phyloP scores from a whole-genome alignment of 1,139 yeast species.

The Candida sanyaensis region DNA sequence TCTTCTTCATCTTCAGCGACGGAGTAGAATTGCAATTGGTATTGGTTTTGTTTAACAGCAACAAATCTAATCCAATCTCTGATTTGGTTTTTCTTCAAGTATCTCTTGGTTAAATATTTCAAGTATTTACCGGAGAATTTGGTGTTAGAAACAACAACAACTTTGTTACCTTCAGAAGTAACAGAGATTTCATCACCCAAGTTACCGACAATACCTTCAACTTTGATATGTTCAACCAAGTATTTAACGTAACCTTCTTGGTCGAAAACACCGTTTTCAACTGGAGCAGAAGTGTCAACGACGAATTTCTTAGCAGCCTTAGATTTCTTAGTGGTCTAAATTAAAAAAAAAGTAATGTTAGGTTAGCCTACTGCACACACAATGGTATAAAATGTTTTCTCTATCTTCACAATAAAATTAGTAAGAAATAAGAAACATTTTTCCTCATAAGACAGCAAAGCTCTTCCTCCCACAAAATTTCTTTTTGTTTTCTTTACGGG shows the following conservation, averaged over 20 bases:
- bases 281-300: slow-evolving; percentile 97
- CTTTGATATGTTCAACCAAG: slow-evolving; percentile 99
- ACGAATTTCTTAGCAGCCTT: slow-evolving; percentile 85
- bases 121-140: slow-evolving; percentile 99
- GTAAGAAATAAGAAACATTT: slow-evolving; percentile 15
- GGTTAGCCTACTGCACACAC: slow-evolving; percentile 63
- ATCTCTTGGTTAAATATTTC: slow-evolving; percentile 98
- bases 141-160: slow-evolving; percentile 86
- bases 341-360: slow-evolving; percentile 27
- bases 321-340: slow-evolving; percentile 78
- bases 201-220: slow-evolving; percentile 95
- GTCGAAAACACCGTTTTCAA: slow-evolving; percentile 96
- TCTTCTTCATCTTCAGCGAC: slow-evolving; percentile 95
- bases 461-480: slow-evolving; percentile 10
- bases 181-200: slow-evolving; percentile 94
- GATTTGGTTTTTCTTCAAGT: slow-evolving; percentile 99
- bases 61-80: slow-evolving; percentile 99
- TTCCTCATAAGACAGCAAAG: slow-evolving; percentile 17
- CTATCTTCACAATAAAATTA: slow-evolving; percentile 13
- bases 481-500: slow-evolving; percentile 2
- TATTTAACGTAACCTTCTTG: slow-evolving; percentile 97
- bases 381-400: slow-evolving; percentile 18
- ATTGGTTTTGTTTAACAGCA: slow-evolving; percentile 92
- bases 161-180: slow-evolving; percentile 80
- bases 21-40: slow-evolving; percentile 99